Evolutionary conservation across 352 stramenopile genomes (phyloP).

Genomic region (Globisporangium nagaii): DNA sequence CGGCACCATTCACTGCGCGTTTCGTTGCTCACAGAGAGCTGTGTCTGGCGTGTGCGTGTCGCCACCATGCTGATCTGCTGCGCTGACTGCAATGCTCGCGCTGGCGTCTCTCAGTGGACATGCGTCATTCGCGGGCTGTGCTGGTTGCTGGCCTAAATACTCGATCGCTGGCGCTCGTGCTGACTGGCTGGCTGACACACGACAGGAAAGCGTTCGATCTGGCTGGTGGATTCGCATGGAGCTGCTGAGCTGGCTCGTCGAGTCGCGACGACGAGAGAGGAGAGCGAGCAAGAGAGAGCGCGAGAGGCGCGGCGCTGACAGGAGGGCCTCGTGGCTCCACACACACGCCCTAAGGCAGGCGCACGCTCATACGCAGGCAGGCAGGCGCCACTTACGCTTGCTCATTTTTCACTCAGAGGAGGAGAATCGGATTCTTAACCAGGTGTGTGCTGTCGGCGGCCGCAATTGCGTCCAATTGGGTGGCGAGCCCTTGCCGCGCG

Average conservation of each 20-base stretch:
- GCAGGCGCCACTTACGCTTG: constrained; percentile 62
- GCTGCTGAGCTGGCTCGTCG: not conserved
- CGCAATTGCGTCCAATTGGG: constrained; percentile 11
- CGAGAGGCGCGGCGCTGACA: not conserved
- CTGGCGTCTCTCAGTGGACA: too few relatives aligned
- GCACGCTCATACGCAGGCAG: not conserved
- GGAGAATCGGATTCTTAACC: constrained; percentile 50
- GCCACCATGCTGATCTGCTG: not conserved
- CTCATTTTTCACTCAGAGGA: constrained; percentile 79
- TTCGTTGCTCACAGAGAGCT: too few relatives aligned
- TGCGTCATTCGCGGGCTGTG: too few relatives aligned
- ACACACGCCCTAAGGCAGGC: not conserved
- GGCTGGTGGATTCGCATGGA: not conserved
- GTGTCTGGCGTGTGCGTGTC: too few relatives aligned
- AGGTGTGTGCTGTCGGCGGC: constrained; percentile 4
- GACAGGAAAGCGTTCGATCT: too few relatives aligned
- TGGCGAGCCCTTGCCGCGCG: constrained; percentile 2
- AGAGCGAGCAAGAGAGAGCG: not conserved
- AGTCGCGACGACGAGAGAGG: not conserved
- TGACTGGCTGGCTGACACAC: not conserved
- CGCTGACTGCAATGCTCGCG: not conserved
- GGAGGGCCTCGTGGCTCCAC: not conserved
- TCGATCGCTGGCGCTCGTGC: not conserved
- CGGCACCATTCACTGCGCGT: not conserved
- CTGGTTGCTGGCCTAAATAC: constrained; percentile 1